Conservation (phyloP, 305 asterid genomes). For the Rubia tinctorum region DNA sequence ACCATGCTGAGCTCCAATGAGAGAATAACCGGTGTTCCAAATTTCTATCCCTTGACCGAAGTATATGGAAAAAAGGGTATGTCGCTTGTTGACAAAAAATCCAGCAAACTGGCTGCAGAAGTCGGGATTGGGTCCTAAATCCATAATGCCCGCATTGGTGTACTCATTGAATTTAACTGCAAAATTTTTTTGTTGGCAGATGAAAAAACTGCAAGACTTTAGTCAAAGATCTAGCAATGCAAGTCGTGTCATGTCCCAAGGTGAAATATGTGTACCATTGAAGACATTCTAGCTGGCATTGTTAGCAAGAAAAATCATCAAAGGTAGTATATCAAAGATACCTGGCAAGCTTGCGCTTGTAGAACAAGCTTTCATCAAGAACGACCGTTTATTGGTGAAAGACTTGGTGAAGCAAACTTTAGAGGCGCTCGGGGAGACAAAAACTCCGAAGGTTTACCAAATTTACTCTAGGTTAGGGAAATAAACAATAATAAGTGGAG, state of each 20-base stretch:
- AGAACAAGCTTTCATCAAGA: conserved; percentile 75
- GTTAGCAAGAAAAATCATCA: conserved; percentile 64
- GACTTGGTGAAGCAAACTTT: conserved; percentile 93
- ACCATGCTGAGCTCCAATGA: too few species aligned
- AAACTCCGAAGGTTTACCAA: conserved; percentile 84
- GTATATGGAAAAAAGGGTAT: conserved; percentile 91
- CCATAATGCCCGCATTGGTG: conserved; percentile 91
- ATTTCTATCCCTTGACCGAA: conserved; percentile 20
- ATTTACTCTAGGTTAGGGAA: conserved; percentile 77
- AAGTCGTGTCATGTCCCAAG: too few species aligned
- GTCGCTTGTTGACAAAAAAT: conserved; percentile 84
- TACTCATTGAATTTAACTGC: conserved; percentile 85
- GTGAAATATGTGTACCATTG: conserved; percentile 50
- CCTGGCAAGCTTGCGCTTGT: conserved; percentile 79
- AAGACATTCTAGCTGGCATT: conserved; percentile 63
- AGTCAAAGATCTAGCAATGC: too few species aligned
- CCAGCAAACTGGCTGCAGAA: conserved; percentile 91
- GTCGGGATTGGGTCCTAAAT: conserved; percentile 88
- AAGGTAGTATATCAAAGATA: conserved; percentile 84
- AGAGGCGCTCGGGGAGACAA: conserved; percentile 83
- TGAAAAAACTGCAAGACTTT: too few species aligned
- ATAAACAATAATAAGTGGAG: conserved; percentile 21
- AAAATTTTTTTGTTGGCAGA: conserved; percentile 50
- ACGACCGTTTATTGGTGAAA: conserved; percentile 65
- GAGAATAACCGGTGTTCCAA: too few species aligned